Base-by-base conservation (phyloP, 2,329 filamentous ascomycete genomes). In the Aspergillus flavus region DNA sequence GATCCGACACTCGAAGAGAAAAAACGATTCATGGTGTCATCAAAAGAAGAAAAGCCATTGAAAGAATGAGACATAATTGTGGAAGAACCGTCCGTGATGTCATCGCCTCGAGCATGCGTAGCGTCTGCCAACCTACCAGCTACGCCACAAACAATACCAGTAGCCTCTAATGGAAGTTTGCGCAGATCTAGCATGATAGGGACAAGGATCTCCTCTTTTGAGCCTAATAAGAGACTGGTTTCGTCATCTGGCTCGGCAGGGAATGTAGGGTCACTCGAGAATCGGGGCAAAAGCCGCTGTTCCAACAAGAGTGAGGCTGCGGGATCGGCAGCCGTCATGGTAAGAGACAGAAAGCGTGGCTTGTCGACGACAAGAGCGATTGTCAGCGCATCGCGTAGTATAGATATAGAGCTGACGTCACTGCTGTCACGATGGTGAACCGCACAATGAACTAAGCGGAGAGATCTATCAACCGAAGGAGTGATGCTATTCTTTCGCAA, bases 71-170 rank as follows among this genome's bases (percentile, higher is more conserved):
- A 66, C 52, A 63, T 58, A 57, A 61, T 60, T 21, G 57, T 63
- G 45, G 59, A 71, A 61, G 50, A 65, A 62, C 70, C 70, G 5
- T 55, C 32, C 7, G 69, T 72, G 34, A 56, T 59, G 55, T 71
- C 72, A 21, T 67, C 75, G 7, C 28, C 48, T 64, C 76, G 75
- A 69, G 80, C 80, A 60, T 83, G 79, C 76, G 92, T 89, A 53
- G 91, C 91, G 57, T 91, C 87, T 0, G 93, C 91, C 32, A 98
- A 83, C 60, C 89, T 86, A 30, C 93, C 92, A 0, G 94, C 94
- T 2, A 99, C 92, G 32, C 95, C 94, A 69, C 94, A 97, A 4
- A 99, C 93, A 62, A 99, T 97, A 26, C 94, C 94, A 0, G 94
- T 96, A 9, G 93, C 93, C 76, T 97, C 93, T 48, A 94, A 85